Conservation (phyloP, 208 protist genomes). For the Leishmania amazonensis region DNA sequence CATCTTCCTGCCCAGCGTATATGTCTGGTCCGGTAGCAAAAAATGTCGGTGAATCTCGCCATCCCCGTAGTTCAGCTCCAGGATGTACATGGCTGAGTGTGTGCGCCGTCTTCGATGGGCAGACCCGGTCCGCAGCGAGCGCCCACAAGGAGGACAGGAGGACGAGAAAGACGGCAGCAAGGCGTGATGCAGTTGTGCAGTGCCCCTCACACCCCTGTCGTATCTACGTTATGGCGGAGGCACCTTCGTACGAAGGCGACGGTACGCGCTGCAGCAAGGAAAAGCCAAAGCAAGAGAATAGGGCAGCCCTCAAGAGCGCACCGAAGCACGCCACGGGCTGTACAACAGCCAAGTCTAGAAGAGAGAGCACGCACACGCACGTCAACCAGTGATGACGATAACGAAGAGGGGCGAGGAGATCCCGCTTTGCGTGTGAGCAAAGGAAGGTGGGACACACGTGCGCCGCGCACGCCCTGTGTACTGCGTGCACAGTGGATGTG, state of each 20-base stretch:
- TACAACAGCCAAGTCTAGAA: background rate
- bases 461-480: background rate
- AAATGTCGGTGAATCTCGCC: constrained; percentile 70
- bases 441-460: background rate
- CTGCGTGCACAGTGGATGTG: background rate
- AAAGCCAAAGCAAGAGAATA: background rate
- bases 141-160: background rate
- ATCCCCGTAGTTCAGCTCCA: constrained; percentile 69
- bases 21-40: constrained; percentile 56
- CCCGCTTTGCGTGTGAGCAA: background rate
- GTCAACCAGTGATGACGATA: too few species aligned
- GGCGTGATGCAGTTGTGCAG: background rate
- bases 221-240: background rate
- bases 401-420: too few species aligned
- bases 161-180: constrained; percentile 2
- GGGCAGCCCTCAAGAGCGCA: background rate
- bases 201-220: background rate
- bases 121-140: background rate
- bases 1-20: constrained; percentile 73
- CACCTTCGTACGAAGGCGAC: background rate
- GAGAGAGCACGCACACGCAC: background rate
- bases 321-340: background rate
- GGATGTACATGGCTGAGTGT: constrained; percentile 46
- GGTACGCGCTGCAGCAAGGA: background rate
- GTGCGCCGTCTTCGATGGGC: background rate